phyloP scores from a whole-genome alignment of 192 early-diverging fungal species.

The Phlyctochytrium bullatum region DNA sequence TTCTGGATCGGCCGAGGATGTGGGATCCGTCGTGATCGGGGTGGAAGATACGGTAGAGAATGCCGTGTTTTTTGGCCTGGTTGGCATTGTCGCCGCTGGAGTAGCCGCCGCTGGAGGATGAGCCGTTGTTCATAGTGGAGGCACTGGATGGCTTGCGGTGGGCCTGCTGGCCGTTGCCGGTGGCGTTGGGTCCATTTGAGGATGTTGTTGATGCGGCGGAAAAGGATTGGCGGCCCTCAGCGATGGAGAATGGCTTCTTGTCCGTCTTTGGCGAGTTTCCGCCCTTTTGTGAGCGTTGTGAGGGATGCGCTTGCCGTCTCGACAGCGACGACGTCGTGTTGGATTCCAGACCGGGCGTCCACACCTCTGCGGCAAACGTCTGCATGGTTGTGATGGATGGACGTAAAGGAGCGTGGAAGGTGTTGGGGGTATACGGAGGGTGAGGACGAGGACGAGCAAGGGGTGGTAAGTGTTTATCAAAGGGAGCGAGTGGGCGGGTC shows the following conservation, averaged over 20 bases:
- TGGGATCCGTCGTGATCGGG: conserved; percentile 15
- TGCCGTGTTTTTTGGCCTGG: conserved; percentile 16
- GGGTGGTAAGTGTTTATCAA: no score
- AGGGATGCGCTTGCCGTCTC: no score
- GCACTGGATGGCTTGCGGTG: no score
- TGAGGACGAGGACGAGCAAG: no score
- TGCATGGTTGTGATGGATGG: conserved; percentile 13
- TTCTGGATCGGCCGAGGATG: conserved; percentile 31
- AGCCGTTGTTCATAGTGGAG: no score
- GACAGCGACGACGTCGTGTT: conserved; percentile 2
- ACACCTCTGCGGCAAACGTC: conserved; percentile 35
- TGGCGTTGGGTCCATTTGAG: background rate
- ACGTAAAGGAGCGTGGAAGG: background rate
- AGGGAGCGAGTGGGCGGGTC: no score
- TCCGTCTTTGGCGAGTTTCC: background rate
- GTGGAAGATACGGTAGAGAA: conserved; percentile 47
- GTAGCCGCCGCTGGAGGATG: background rate
- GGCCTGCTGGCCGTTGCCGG: no score
- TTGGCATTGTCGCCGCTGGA: background rate
- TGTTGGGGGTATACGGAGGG: background rate
- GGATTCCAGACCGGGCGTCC: conserved; percentile 30
- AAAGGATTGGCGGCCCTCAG: no score
- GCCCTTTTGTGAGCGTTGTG: no score
- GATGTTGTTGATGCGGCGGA: background rate
- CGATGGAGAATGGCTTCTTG: no score